phyloP scores from a whole-genome alignment of 805 yeast genomes.

The Grigorovia transvaalensis region DNA sequence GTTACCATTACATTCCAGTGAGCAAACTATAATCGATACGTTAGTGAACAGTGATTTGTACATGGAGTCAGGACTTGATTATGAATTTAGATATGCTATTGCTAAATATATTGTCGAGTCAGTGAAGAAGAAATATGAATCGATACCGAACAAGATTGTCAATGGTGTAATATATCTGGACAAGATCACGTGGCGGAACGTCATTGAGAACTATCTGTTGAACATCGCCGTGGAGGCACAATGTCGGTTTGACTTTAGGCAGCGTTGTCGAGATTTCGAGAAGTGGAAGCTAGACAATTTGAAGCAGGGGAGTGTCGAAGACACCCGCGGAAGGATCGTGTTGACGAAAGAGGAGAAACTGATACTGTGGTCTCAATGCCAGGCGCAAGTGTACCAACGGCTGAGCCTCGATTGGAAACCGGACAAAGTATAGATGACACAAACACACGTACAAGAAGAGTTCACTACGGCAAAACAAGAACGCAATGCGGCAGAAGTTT shows the following conservation, averaged over 20 bases:
- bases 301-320: neutral
- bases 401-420: slow-evolving; percentile 54
- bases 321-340: slow-evolving; percentile 10
- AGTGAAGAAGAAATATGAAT: slow-evolving; percentile 42
- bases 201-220: slow-evolving; percentile 57
- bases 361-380: slow-evolving; percentile 54
- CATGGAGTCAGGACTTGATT: slow-evolving; percentile 48
- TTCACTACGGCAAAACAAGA: neutral
- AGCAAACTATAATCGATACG: slow-evolving; percentile 37
- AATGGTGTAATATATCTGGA: slow-evolving; percentile 30
- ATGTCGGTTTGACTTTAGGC: slow-evolving; percentile 54
- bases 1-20: slow-evolving; percentile 44
- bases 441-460: slow-evolving; percentile 29
- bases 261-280: slow-evolving; percentile 38
- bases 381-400: slow-evolving; percentile 44
- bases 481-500: no score
- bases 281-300: slow-evolving; percentile 26
- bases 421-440: slow-evolving; percentile 39
- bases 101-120: slow-evolving; percentile 53
- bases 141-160: slow-evolving; percentile 12
- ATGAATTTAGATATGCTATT: slow-evolving; percentile 43
- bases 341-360: slow-evolving; percentile 49
- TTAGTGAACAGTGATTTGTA: slow-evolving; percentile 55
- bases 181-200: slow-evolving; percentile 60
- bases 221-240: slow-evolving; percentile 63